phyloP scores from a whole-genome alignment of 305 asterid genomes.

The Fraxinus baroniana region DNA sequence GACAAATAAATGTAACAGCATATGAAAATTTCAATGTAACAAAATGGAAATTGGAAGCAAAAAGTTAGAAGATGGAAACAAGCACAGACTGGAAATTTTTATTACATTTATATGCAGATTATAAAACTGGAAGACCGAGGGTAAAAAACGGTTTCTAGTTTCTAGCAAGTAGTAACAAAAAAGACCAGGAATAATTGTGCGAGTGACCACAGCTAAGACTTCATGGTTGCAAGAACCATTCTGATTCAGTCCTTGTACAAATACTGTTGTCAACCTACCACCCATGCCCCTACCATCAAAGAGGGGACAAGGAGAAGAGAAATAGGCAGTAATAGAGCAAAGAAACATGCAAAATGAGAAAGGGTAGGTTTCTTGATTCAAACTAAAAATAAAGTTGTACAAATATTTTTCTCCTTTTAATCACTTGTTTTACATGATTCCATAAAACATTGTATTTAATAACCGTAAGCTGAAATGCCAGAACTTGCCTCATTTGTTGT shows the following conservation, averaged over 20 bases:
- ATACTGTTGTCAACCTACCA: not conserved
- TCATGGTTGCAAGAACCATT: not conserved
- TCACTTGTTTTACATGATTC: not conserved
- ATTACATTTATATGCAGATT: not conserved
- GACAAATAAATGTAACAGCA: not conserved
- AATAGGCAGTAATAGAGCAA: not conserved
- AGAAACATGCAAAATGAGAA: not conserved
- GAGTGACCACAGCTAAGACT: not conserved
- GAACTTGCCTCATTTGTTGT: constrained; percentile 64
- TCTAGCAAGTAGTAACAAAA: not conserved
- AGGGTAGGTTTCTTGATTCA: not conserved
- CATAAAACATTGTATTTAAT: not conserved
- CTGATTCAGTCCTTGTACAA: not conserved
- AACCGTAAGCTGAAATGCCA: not conserved
- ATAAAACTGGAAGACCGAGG: not conserved
- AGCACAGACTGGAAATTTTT: not conserved
- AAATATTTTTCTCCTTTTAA: not conserved
- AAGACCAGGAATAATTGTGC: not conserved
- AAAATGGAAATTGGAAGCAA: not conserved
- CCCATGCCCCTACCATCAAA: not conserved
- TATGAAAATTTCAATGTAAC: not conserved
- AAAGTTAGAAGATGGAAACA: not conserved
- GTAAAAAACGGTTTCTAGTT: not conserved
- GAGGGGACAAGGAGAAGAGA: not conserved
- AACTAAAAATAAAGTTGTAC: not conserved